Percentiles rank a stretch among this genome's conserved stretches.
phyloP scores from a whole-genome alignment of 176 grass and related monocot genomes.

The Cocos nucifera region DNA sequence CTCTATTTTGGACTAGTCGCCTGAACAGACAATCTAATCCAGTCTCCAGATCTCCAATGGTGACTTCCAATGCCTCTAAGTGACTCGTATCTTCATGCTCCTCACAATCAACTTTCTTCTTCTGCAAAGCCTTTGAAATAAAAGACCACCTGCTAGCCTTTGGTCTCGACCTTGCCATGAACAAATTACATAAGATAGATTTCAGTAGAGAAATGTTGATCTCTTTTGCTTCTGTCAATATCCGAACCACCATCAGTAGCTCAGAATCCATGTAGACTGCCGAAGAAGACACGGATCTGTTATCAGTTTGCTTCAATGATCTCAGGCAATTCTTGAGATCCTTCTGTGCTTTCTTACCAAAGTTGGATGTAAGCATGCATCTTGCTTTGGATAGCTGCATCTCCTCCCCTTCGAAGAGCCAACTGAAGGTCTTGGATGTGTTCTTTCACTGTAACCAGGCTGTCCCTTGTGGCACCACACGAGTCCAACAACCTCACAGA shows the following conservation, averaged over 20 bases:
- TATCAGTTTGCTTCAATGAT: constrained; percentile 14
- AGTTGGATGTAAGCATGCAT: constrained; percentile 22
- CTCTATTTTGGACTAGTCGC: constrained; percentile 9
- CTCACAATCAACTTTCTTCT: constrained; percentile 24
- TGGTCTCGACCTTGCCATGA: constrained; percentile 23
- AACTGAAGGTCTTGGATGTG: constrained; percentile 17
- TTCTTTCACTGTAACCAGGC: constrained; percentile 32
- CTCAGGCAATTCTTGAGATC: constrained; percentile 23
- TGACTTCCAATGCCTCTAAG: background rate
- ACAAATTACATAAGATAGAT: constrained; percentile 10
- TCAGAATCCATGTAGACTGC: constrained; percentile 9
- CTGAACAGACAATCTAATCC: constrained; percentile 13
- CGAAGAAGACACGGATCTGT: constrained; percentile 6
- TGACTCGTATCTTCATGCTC: constrained; percentile 1
- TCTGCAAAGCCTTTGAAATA: constrained; percentile 29
- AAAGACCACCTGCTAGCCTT: constrained; percentile 28
- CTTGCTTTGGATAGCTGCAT: constrained; percentile 11
- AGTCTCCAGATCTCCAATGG: constrained; percentile 1
- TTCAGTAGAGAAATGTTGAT: constrained; percentile 24
- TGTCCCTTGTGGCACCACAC: constrained; percentile 26
- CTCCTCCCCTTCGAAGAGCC: constrained; percentile 24
- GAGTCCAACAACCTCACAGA: constrained; percentile 37
- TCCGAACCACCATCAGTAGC: constrained; percentile 4
- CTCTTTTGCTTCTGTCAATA: constrained; percentile 27
- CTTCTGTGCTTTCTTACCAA: constrained; percentile 27